These are phyloP conservation scores for Apostasia shenzhenica DNA, from an alignment of 106 monocot genomes.

Conservation along the genomic window DNA sequence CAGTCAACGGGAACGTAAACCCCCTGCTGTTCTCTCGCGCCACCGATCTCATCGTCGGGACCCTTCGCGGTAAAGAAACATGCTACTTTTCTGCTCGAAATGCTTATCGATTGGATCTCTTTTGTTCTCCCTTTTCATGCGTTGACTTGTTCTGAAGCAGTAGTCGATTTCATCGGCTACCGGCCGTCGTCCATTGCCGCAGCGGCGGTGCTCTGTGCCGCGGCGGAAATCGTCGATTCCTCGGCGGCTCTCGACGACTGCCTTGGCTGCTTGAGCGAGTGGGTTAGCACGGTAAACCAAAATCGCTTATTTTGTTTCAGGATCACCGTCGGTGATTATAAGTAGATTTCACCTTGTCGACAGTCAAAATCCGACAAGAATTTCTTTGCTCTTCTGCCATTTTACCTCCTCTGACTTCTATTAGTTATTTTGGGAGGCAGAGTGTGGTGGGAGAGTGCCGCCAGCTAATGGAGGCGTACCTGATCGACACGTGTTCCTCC, in stretches of 20 bases:
- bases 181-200: conserved; percentile 52
- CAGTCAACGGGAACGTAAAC: background rate
- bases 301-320: background rate
- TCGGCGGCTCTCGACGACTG: conserved; percentile 9
- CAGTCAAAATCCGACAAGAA: background rate
- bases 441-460: conserved; percentile 41
- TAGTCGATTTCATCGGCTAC: conserved; percentile 47
- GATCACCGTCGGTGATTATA: background rate
- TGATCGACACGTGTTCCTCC: conserved; percentile 34
- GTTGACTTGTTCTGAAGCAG: conserved; percentile 20
- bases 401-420: no score
- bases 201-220: conserved; percentile 41
- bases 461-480: conserved; percentile 42
- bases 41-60: conserved; percentile 37
- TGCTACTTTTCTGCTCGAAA: background rate
- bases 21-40: conserved; percentile 25
- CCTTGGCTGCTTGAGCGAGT: conserved; percentile 5
- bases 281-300: conserved; percentile 28
- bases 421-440: conserved; percentile 16
- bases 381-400: no score
- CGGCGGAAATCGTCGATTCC: conserved; percentile 17
- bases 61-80: conserved; percentile 37
- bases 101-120: background rate
- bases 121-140: background rate
- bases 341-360: background rate